These are phyloP conservation scores for Gilbertella persicaria DNA, from an alignment of 371 early-diverging fungal species.

Conservation along the genomic window DNA sequence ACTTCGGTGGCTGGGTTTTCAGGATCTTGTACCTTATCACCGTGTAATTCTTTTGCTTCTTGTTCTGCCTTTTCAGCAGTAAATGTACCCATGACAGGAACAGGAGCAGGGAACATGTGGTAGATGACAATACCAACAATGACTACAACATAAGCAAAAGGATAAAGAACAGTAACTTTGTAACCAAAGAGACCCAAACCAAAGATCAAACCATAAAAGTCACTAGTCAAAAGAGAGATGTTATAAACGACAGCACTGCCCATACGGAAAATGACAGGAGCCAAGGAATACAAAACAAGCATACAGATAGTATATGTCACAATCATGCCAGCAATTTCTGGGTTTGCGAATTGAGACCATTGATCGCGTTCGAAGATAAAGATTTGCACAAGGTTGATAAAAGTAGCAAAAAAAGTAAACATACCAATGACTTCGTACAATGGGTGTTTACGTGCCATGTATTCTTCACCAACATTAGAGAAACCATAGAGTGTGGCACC, in stretches of 20 bases:
- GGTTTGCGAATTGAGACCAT: slow-evolving; percentile 27
- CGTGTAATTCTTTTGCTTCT: slow-evolving; percentile 16
- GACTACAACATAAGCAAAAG: slow-evolving; percentile 63
- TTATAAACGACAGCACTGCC: slow-evolving; percentile 76
- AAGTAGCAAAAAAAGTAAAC: slow-evolving; percentile 67
- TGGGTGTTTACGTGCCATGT: slow-evolving; percentile 63
- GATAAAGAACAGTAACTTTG: slow-evolving; percentile 55
- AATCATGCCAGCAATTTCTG: slow-evolving; percentile 43
- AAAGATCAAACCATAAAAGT: slow-evolving; percentile 74
- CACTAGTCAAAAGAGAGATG: slow-evolving; percentile 69
- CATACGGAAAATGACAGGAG: slow-evolving; percentile 68
- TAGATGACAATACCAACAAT: slow-evolving; percentile 63
- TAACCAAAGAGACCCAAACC: slow-evolving; percentile 66
- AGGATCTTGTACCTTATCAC: neutral
- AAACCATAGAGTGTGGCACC: slow-evolving; percentile 75
- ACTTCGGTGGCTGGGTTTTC: slow-evolving; percentile 2
- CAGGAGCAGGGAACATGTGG: slow-evolving; percentile 52
- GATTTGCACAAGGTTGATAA: slow-evolving; percentile 71
- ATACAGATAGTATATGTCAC: slow-evolving; percentile 62
- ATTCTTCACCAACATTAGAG: slow-evolving; percentile 71
- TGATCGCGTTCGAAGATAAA: slow-evolving; percentile 60
- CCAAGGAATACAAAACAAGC: slow-evolving; percentile 68
- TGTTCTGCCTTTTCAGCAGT: slow-evolving; percentile 16
- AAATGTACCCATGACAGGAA: slow-evolving; percentile 31
- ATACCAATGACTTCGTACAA: slow-evolving; percentile 73